Base-by-base conservation (phyloP, 495 filamentous ascomycete species). In the Penicillium flavigenum region DNA sequence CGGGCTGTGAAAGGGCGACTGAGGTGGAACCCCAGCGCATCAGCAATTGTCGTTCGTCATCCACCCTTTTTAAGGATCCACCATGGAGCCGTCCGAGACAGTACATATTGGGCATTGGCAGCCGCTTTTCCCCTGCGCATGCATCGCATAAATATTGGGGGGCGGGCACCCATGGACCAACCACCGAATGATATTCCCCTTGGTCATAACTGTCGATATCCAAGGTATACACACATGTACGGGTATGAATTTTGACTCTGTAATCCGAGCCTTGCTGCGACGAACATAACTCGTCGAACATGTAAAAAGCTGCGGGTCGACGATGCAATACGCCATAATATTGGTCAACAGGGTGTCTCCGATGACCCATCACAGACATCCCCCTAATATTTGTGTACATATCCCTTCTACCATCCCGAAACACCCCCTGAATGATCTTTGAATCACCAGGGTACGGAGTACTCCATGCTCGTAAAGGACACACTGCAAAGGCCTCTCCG, bases 271-370 rank as follows among this genome's bases (percentile, higher is more conserved):
- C 47, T 49, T 45, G 26, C 27, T 65, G 38, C 17, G 32, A 31
- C 54, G 9, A 8, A 57, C 54, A 41, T 64, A 39, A 67, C 58
- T 67, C 61, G 64, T 67, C 59, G 22, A 59, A n/a, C 44, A 61
- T 57, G 49, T 59, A 41, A n/a, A 26, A 41, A 34, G 10, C 41
- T 41, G 63, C 62, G 64, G 64, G 64, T 61, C 64, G 47, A 51
- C 52, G 44, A 57, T 51, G 64, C 51, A 60, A 64, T 52, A 50
- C 56, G 54, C 42, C 20, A 41, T 43, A 34, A 60, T 46, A 64
- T 67, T 64, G 62, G 64, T 41, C 52, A 32, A 57, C 42, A n/a
- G 26, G 26, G 20, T 24, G 41, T 20, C 51, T 48, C 50, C 27
- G 36, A 42, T 39, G 64, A 59, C 39, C 64, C 61, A 66, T 66